Evolutionary conservation across 441 rosid species (phyloP).

Genomic region (Aleurites moluccanus): DNA sequence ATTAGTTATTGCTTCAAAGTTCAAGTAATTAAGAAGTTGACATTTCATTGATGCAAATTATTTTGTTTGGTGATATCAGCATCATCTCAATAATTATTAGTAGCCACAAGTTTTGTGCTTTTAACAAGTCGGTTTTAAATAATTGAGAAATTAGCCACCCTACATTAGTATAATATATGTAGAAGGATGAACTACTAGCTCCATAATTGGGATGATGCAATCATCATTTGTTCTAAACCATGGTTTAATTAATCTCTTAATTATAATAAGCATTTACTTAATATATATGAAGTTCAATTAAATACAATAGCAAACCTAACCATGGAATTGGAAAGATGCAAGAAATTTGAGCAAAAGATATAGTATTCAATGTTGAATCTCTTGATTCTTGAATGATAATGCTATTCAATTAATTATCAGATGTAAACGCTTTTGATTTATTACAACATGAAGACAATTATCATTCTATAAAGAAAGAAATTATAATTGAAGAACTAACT

Average conservation of each 20-base stretch:
- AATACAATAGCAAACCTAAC: too few relatives aligned
- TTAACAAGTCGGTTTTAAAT: not conserved
- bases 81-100: not conserved
- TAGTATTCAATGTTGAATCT: too few relatives aligned
- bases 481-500: too few relatives aligned
- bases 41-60: not conserved
- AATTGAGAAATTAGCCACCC: not conserved
- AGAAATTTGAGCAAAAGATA: too few relatives aligned
- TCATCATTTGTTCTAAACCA: not conserved
- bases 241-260: not conserved
- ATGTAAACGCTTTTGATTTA: too few relatives aligned
- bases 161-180: not conserved
- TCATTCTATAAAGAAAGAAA: too few relatives aligned
- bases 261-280: not conserved
- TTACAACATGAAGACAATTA: too few relatives aligned
- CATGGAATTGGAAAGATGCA: too few relatives aligned
- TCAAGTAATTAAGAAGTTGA: not conserved
- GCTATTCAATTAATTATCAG: too few relatives aligned
- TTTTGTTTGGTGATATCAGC: not conserved
- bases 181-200: not conserved
- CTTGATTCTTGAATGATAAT: too few relatives aligned
- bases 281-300: too few relatives aligned
- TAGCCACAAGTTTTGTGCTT: not conserved
- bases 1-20: not conserved
- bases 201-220: not conserved